These are phyloP conservation scores for Chlorella variabilis DNA, from an alignment of 163 green algal genomes.

Conservation along the genomic window DNA sequence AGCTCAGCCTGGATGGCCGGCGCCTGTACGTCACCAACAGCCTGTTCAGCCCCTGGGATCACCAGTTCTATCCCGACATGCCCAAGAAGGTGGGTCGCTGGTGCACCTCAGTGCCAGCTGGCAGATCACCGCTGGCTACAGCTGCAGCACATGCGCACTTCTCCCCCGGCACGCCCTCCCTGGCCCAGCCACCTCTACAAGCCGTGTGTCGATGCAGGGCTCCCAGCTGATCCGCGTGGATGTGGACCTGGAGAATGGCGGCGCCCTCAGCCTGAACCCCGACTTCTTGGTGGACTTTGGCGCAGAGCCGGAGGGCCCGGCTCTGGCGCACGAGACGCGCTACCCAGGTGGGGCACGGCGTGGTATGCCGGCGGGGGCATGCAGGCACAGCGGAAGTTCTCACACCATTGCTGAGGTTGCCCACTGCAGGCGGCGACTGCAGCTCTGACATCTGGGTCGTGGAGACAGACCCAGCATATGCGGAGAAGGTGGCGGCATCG, in stretches of 20 bases:
- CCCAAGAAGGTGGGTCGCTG: constrained; percentile 41
- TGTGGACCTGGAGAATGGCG: constrained; percentile 78
- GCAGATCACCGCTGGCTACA: too few relatives aligned
- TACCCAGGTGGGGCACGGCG: constrained; percentile 74
- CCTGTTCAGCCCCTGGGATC: constrained; percentile 72
- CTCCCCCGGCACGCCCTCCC: too few relatives aligned
- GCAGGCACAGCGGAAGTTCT: neutral
- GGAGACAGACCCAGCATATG: constrained; percentile 22
- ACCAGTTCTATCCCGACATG: constrained; percentile 86
- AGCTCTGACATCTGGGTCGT: constrained; percentile 83
- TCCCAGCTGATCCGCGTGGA: constrained; percentile 76
- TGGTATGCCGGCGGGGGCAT: neutral
- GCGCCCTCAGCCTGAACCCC: constrained; percentile 68
- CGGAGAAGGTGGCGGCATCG: neutral
- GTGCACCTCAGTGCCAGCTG: too few relatives aligned
- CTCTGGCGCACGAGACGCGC: constrained; percentile 81
- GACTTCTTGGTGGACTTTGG: constrained; percentile 79
- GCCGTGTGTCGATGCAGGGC: too few relatives aligned
- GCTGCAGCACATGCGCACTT: too few relatives aligned
- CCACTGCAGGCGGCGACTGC: constrained; percentile 70
- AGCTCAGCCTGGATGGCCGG: constrained; percentile 80
- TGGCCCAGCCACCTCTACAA: too few relatives aligned
- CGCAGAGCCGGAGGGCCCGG: constrained; percentile 78
- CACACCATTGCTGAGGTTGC: neutral
- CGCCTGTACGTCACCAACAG: constrained; percentile 86